Evolutionary conservation across 495 filamentous ascomycete genomes (phyloP).

Genomic region (Astrothelium macrocarpum): DNA sequence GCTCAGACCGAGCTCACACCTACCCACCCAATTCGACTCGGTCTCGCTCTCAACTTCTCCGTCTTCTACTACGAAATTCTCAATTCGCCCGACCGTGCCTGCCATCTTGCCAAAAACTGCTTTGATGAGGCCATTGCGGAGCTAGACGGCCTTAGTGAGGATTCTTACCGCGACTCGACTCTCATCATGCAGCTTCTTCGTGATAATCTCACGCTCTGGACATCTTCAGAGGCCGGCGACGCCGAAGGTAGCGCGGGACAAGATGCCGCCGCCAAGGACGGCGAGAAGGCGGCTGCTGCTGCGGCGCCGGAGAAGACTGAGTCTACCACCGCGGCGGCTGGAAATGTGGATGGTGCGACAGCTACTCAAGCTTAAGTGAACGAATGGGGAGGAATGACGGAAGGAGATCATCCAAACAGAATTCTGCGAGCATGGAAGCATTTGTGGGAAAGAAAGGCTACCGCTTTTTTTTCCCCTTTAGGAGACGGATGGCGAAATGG

Average conservation of each 20-base stretch:
- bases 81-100: slow-evolving; percentile 96
- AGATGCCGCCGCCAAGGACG: slow-evolving; percentile 45
- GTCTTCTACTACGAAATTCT: slow-evolving; percentile 99
- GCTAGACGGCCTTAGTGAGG: slow-evolving; percentile 96
- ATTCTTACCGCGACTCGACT: slow-evolving; percentile 99
- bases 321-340: slow-evolving; percentile 9
- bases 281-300: slow-evolving; percentile 37
- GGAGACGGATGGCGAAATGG: neutral
- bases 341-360: neutral
- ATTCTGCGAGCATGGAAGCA: neutral
- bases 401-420: neutral
- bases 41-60: slow-evolving; percentile 97
- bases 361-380: neutral
- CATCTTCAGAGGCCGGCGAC: slow-evolving; percentile 86
- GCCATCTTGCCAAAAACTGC: slow-evolving; percentile 98
- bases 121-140: slow-evolving; percentile 99
- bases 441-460: neutral
- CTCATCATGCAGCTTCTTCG: slow-evolving; percentile 99
- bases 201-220: slow-evolving; percentile 99
- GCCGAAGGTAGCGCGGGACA: slow-evolving; percentile 55
- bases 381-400: neutral
- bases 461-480: neutral
- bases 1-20: slow-evolving; percentile 96
- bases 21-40: slow-evolving; percentile 97
- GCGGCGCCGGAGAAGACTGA: slow-evolving; percentile 28